phyloP scores from a whole-genome alignment of 2,329 filamentous ascomycete genomes.

The Rosellinia necatrix region DNA sequence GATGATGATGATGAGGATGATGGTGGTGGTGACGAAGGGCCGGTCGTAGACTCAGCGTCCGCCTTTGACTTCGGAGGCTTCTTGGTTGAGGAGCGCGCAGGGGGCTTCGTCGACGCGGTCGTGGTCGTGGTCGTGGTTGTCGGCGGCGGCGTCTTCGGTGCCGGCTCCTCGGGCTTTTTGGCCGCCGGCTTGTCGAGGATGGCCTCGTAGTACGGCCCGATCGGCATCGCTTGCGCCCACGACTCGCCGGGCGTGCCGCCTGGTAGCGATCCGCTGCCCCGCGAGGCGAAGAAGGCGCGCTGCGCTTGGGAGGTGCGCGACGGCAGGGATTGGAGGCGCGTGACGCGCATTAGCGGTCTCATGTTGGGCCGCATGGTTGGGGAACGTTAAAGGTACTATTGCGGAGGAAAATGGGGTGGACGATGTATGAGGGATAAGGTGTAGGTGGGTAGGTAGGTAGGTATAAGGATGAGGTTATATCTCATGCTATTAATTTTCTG shows the following conservation, averaged over 20 bases:
- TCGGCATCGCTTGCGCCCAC: conserved; percentile 51
- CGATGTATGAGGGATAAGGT: neutral
- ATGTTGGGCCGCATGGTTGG: conserved; percentile 33
- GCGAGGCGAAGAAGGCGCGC: conserved; percentile 34
- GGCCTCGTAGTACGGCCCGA: conserved; percentile 64
- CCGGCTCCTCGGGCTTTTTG: conserved; percentile 50
- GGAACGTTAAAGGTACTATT: neutral
- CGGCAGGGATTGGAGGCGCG: conserved; percentile 28
- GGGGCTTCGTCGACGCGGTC: conserved; percentile 27
- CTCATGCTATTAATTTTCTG: too few species aligned
- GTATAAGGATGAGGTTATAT: neutral
- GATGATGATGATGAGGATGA: conserved; percentile 37
- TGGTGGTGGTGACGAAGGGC: conserved; percentile 19
- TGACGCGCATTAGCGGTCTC: conserved; percentile 32
- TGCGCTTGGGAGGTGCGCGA: conserved; percentile 25
- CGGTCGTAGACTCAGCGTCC: neutral
- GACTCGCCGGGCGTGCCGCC: conserved; percentile 37
- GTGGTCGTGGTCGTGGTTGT: conserved; percentile 17
- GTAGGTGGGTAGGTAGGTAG: neutral
- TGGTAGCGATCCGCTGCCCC: conserved; percentile 29
- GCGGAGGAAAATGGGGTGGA: too few species aligned
- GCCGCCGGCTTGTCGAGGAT: conserved; percentile 55
- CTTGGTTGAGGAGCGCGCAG: too few species aligned
- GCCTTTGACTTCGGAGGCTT: conserved; percentile 27
- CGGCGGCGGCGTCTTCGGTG: conserved; percentile 38